These are phyloP conservation scores for Gossypium bickii DNA, from an alignment of 345 rosid species.

Conservation along the genomic window DNA sequence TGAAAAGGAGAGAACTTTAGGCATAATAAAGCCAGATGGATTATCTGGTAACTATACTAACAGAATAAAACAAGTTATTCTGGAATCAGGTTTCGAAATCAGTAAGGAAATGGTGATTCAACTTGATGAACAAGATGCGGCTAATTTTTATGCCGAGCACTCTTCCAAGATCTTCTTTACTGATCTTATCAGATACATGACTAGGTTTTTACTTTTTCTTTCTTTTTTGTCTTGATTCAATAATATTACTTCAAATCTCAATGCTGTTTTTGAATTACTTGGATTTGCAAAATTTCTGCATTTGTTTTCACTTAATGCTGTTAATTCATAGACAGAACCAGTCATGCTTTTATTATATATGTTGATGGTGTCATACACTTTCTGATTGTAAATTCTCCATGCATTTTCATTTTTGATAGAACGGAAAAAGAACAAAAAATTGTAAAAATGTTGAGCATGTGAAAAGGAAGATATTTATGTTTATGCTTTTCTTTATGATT, in stretches of 20 bases:
- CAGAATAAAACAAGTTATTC: constrained; percentile 39
- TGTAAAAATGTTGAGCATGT: background rate
- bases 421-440: background rate
- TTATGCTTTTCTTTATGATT: background rate
- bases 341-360: background rate
- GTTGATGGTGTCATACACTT: background rate
- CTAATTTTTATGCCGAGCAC: constrained; percentile 70
- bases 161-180: constrained; percentile 57
- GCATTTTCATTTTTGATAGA: background rate
- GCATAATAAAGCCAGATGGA: constrained; percentile 85
- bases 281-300: background rate
- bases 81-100: constrained; percentile 52
- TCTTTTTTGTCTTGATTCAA: background rate
- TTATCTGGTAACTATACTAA: constrained; percentile 56
- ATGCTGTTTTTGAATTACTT: background rate
- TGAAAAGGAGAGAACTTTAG: constrained; percentile 56
- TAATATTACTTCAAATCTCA: background rate
- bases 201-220: constrained; percentile 40
- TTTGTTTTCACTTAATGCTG: background rate
- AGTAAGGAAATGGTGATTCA: constrained; percentile 42
- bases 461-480: background rate
- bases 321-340: background rate
- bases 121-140: constrained; percentile 52
- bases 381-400: background rate
- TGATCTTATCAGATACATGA: constrained; percentile 66